Base-by-base conservation (phyloP, 192 early-diverging fungal genomes). In the Coemansia sp. region DNA sequence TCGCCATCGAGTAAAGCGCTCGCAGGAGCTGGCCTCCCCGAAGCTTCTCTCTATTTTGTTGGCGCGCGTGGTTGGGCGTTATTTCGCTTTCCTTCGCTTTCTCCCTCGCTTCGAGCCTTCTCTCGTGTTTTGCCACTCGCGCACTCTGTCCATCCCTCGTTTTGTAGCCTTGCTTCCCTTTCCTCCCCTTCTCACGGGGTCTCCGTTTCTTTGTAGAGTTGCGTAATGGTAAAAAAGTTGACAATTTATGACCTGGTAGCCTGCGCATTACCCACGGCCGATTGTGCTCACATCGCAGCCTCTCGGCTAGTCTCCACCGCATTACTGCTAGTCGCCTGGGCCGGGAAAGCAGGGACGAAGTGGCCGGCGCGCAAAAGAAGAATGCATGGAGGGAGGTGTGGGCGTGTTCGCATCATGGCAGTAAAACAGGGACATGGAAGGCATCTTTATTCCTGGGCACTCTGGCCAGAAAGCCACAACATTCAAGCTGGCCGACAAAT, bases 1-100 rank as follows among this genome's bases (percentile, higher is more conserved):
- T 60, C 21, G 42, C 54, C 14, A 46, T 58, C 26, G 44, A 57
- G 26, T 62, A 49, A 47, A 48, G 26, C 7, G 5, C 14, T 25
- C 5, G 26, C 12, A 7, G 21, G 45, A 25, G 45, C 29, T 29
- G n/a, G 26, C 12, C n/a, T 17, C 38, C 38, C 19, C 15, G 15
- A 9, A 17, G 12, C 19, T 39, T 8, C 38, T 39, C 38, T 39
- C 27, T 11, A 23, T 27, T 46, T 22, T 46, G 44, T 46, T 46
- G 27, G 44, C 44, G 44, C 27, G 44, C 44, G 44, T 46, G 26
- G 38, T 4, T 36, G 34, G 12, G 34, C n/a, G 8, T 12, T 34
- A 34, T 8, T 8, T 29, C 4, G 17, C 19, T 40, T 39, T 39
- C 17, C 15, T 17, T 17, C n/a, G n/a, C 8, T 14, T 39, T 20